Evolutionary conservation across 257 asterid species (phyloP).

Genomic region (Oldenlandia corymbosa): DNA sequence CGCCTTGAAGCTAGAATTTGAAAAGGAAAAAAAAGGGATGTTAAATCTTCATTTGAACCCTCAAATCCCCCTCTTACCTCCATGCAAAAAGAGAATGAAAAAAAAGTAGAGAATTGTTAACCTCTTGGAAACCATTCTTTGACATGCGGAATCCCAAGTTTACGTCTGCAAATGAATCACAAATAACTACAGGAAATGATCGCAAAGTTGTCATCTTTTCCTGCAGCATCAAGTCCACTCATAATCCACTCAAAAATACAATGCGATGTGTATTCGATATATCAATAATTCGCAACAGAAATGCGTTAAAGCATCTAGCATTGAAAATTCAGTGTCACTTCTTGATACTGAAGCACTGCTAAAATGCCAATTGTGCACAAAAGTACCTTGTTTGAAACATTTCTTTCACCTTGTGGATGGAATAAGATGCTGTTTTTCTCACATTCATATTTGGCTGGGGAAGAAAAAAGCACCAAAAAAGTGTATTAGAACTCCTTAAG

Average conservation of each 20-base stretch:
- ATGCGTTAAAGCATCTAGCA: background rate
- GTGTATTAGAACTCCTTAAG: background rate
- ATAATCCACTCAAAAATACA: constrained; percentile 1
- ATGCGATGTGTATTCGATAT: background rate
- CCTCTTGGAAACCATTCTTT: constrained; percentile 83
- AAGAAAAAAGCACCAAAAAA: background rate
- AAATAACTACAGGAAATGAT: constrained; percentile 68
- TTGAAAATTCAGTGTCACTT: background rate
- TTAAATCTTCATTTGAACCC: background rate
- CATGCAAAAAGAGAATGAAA: too few relatives aligned
- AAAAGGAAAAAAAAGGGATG: background rate
- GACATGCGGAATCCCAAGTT: constrained; percentile 87
- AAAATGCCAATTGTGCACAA: constrained; percentile 13
- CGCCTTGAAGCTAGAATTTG: constrained; percentile 58
- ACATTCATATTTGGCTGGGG: constrained; percentile 73
- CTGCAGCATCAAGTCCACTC: constrained; percentile 36
- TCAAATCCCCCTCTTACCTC: too few relatives aligned
- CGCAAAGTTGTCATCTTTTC: constrained; percentile 46
- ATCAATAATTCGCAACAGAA: background rate
- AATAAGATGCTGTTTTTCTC: constrained; percentile 78
- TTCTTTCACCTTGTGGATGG: constrained; percentile 53
- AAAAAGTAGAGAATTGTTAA: constrained; percentile 14
- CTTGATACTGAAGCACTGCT: background rate
- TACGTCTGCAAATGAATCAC: constrained; percentile 61
- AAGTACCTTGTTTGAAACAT: constrained; percentile 53